Evolutionary conservation across 805 yeast genomes (phyloP), one percentile per base, ranked within the genome.

Genomic region (Candida ulmi): DNA sequence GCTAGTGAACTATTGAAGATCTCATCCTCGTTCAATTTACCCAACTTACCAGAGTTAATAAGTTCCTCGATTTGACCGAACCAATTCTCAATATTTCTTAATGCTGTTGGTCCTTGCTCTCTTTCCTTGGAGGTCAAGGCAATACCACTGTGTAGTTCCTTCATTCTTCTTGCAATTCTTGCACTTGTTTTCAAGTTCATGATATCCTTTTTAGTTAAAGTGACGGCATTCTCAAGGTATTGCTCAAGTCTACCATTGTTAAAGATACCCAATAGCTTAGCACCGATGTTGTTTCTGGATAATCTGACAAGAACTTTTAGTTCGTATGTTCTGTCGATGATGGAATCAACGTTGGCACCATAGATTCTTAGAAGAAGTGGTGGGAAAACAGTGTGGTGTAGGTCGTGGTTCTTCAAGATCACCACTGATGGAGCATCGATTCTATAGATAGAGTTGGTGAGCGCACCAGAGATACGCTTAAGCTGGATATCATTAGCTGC

Each of bases 91-190:
- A 88, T 77, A 41, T 78, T 69, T 28, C 57, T 59, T 91, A 95
- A 88, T 8, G 76, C 72, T 36, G 70, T 67, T 0, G 98, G 85
- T 1, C 93, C 84, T 12, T 57, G 57, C 7, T 57, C 58, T 33
- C 68, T 65, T 52, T 88, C 96, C 3, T 63, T 64, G 3, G 62
- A 58, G 17, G 76, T 72, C 38, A 93, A 64, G 12, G 76, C 78
- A 17, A 93, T 80, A 52, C 91, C 90, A 41, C 71, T 71, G 57
- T 93, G 99, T 40, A 93, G 70, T 50, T 93, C 97, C 55, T 90
- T 83, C 98, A 93, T 93, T 67, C 99, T 81, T 68, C 95, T 79
- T 12, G 96, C 97, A 47, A 93, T 82, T 68, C 86, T 83, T 47
- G 82, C 80, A 35, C 88, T 78, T 16, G 85, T 80, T 23, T 78